Evolutionary conservation across 306 rosid species (phyloP), one percentile per base, ranked within the genome.

Genomic region (Luffa aegyptiaca): DNA sequence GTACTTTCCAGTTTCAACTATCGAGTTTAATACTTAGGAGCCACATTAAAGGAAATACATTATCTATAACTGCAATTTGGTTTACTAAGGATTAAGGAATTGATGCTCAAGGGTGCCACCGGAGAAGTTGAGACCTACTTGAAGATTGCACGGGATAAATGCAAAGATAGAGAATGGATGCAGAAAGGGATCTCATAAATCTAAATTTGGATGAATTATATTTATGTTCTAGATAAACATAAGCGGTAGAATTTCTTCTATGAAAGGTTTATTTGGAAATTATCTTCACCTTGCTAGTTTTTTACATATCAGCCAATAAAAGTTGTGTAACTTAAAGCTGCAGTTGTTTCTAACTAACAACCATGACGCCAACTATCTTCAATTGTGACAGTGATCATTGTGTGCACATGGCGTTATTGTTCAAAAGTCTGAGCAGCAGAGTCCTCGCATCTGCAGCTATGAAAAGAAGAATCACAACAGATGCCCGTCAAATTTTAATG

Each of bases 341-440:
- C 61, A 51, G 80, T 59, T 8, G 64, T 82, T 72, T 21, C 44
- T 20, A 4, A 18, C 77, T 65, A 76, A 56, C 83, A 77, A 74
- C 77, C 16, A 11, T 1, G 12, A 21, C 17, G 39, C 36, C 45
- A 44, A 71, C 56, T 12, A 45, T 49, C 14, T 49, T 73, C 59
- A 73, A 33, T 49, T 10, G 61, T 73, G 57, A 17, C 78, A 73
- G 78, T 48, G 56, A 74, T 53, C 61, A 86, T 79, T 76, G 84
- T 84, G 84, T 83, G 86, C 72, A 88, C 84, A 42, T 64, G 79
- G 83, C 84, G 82, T 42, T 77, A 59, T 85, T 89, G 93, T 63
- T 56, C 64, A 83, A 79, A 76, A 76, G 49, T 79, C 45, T 86
- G 72, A 78, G 86, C 79, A 86, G 68, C 75, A 80, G 71, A 64